These are phyloP conservation scores for Stylosanthes scabra DNA, from an alignment of 331 rosid genomes.

Conservation along the genomic window DNA sequence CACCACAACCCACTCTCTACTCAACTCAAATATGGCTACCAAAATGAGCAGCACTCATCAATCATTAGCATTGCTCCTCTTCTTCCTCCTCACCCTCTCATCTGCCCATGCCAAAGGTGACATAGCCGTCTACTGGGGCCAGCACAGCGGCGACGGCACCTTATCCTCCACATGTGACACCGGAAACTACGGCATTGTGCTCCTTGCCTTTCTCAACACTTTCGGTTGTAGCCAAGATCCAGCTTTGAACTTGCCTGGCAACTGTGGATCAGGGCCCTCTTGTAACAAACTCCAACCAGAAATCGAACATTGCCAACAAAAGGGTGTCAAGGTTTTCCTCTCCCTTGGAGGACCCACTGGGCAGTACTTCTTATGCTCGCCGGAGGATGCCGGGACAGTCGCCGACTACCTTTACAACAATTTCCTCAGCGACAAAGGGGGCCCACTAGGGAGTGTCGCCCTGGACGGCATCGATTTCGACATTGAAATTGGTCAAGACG, in stretches of 20 bases:
- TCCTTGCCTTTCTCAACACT: neutral
- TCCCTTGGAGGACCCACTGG: slow-evolving; percentile 39
- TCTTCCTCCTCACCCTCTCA: neutral
- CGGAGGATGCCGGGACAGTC: neutral
- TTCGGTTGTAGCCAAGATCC: slow-evolving; percentile 38
- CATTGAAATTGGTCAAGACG: slow-evolving; percentile 3
- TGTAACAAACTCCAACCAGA: slow-evolving; percentile 40
- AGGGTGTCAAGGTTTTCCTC: slow-evolving; percentile 49
- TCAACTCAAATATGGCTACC: too few relatives aligned
- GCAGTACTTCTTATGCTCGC: slow-evolving; percentile 26
- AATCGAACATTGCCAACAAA: slow-evolving; percentile 44
- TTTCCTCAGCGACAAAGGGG: neutral
- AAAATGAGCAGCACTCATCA: too few relatives aligned
- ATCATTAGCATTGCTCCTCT: neutral
- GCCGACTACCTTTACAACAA: neutral
- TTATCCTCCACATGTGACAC: slow-evolving; percentile 20
- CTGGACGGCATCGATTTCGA: slow-evolving; percentile 55
- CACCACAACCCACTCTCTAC: too few relatives aligned
- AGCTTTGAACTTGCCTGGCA: slow-evolving; percentile 1
- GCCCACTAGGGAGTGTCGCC: slow-evolving; percentile 39
- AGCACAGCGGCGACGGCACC: neutral
- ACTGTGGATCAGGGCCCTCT: slow-evolving; percentile 5
- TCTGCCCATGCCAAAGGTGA: neutral
- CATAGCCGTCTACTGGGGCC: slow-evolving; percentile 42
- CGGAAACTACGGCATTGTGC: slow-evolving; percentile 4